These are phyloP conservation scores for Boechera stricta DNA, from an alignment of 345 rosid genomes.

Conservation along the genomic window DNA sequence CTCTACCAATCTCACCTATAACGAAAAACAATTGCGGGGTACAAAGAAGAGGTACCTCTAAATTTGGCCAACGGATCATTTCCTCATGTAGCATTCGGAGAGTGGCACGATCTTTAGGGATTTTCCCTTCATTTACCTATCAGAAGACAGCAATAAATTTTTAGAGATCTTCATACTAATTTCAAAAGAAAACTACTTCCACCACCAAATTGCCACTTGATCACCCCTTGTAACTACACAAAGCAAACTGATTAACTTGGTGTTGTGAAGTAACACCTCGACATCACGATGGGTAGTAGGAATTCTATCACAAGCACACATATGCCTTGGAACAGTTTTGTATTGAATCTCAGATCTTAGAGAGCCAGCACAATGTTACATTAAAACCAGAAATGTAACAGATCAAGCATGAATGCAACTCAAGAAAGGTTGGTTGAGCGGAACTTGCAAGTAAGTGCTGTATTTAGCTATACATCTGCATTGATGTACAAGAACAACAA, in stretches of 20 bases:
- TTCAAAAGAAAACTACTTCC: conserved; percentile 5
- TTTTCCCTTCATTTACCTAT: conserved; percentile 85
- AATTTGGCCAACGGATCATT: conserved; percentile 88
- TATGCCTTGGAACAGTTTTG: conserved; percentile 2
- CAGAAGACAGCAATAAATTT: conserved; percentile 9
- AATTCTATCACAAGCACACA: not conserved
- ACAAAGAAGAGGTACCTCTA: conserved; percentile 61
- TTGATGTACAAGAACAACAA: not conserved
- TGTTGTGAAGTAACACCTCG: conserved; percentile 2
- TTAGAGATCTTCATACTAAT: conserved; percentile 5
- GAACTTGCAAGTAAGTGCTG: not conserved
- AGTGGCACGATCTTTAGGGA: conserved; percentile 74
- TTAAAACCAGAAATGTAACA: conserved; percentile 1
- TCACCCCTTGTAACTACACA: not conserved
- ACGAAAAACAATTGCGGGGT: not conserved
- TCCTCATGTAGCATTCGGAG: conserved; percentile 82
- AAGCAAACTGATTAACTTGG: conserved; percentile 6
- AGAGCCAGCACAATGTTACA: conserved; percentile 17
- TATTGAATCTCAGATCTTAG: not conserved
- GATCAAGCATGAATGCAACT: conserved; percentile 22
- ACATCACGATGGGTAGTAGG: not conserved
- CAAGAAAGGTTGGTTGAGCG: conserved; percentile 1
- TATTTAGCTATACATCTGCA: not conserved
- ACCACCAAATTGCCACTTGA: not conserved
- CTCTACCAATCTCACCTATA: not conserved